These are phyloP conservation scores for Oryza punctata DNA, from an alignment of 176 grass and related monocot species.

Conservation along the genomic window DNA sequence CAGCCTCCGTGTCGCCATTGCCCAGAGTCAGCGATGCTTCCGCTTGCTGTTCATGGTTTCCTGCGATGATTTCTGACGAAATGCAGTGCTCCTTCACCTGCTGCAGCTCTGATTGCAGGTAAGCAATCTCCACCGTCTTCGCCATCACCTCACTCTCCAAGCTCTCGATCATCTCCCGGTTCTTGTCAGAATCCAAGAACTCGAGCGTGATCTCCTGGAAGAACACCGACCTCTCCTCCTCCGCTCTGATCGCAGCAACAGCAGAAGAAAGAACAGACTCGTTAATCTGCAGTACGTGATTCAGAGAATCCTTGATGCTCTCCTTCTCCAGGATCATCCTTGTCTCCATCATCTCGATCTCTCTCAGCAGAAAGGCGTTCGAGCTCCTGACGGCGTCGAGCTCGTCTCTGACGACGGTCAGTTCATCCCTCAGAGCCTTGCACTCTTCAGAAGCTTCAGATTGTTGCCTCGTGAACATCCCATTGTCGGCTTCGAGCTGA, in stretches of 20 bases:
- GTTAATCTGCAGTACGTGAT: slow-evolving; percentile 35
- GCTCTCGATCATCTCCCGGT: slow-evolving; percentile 14
- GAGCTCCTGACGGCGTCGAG: slow-evolving; percentile 33
- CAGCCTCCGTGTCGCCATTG: neutral
- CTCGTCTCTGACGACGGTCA: slow-evolving; percentile 15
- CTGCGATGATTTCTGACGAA: neutral
- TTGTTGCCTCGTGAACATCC: neutral
- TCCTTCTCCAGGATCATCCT: slow-evolving; percentile 30
- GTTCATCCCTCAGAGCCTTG: slow-evolving; percentile 33
- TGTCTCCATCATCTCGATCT: slow-evolving; percentile 39
- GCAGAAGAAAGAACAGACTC: slow-evolving; percentile 38
- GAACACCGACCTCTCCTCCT: slow-evolving; percentile 55
- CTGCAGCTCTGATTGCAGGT: slow-evolving; percentile 36
- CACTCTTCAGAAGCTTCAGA: slow-evolving; percentile 27
- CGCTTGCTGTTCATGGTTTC: neutral
- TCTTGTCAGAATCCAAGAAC: slow-evolving; percentile 17
- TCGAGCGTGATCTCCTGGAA: slow-evolving; percentile 38
- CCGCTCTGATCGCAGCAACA: slow-evolving; percentile 36
- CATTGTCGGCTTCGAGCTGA: slow-evolving; percentile 32
- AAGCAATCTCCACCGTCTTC: slow-evolving; percentile 45
- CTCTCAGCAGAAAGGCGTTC: slow-evolving; percentile 2
- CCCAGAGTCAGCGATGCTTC: neutral
- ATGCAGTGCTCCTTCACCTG: slow-evolving; percentile 27
- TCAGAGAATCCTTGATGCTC: slow-evolving; percentile 21
- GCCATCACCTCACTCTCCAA: slow-evolving; percentile 48